Base-by-base conservation (phyloP, 2,329 filamentous ascomycete species). In the Clarireedia homoeocarpa region DNA sequence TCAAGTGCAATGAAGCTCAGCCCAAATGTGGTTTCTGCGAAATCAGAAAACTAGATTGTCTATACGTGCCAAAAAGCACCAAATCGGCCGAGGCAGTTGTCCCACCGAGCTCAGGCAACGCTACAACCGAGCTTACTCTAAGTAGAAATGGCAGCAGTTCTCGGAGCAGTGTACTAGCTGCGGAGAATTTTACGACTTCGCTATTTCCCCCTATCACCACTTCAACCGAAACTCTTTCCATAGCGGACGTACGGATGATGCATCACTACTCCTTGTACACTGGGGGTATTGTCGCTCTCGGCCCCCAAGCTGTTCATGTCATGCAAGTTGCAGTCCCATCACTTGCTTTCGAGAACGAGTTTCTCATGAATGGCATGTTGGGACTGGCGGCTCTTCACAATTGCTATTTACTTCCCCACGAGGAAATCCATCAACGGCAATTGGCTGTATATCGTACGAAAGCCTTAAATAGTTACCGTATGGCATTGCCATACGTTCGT, bases 291-390 rank as follows among this genome's bases (percentile, higher is more conserved):
- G 42, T 67, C 3, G 56, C 62, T 34, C 50, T 64, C 23, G 58
- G 59, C 6, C 12, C 55, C 26, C 45, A 47, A 40, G 53, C 58
- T 12, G 40, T 58, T 10, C 44, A 51, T 23, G 58, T 63, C 36
- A 26, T 66, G 7, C 59, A 60, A 34, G 53, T 63, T 4, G 26
- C 50, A 6, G 57, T 67, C 3, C 65, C 66, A n/a, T 55, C 62
- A 39, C 61, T 68, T 36, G 65, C 65, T 10, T 67, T 68, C 26
- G 63, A 66, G 27, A 58, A 66, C 42, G 62, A 65, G 4, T 68
- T 63, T 36, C 47, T 67, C 0, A 53, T 66, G 46, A 62, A 66
- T 34, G 63, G 55, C 3, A 63, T 68, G 26, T 60, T 69, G 23
- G 64, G 65, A 4, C 57, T 66, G 20, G 61, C 67, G 15, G 67